A percentile compares a stretch with the other conserved stretches of the same genome.
Evolutionary conservation across 2,329 filamentous ascomycete genomes (phyloP).

Genomic region (Penicillium thymicola): DNA sequence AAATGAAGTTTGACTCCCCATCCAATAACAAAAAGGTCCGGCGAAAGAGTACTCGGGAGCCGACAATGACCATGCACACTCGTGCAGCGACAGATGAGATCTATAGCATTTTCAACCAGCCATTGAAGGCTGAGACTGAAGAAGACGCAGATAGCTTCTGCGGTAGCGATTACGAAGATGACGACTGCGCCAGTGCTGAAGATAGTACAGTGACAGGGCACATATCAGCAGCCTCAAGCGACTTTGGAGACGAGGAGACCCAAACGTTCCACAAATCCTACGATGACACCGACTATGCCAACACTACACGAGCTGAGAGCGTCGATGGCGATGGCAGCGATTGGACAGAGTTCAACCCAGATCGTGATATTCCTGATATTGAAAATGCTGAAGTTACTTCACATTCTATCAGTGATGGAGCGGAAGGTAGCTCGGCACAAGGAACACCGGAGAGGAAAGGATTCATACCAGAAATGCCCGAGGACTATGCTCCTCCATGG

Average conservation of each 20-base stretch:
- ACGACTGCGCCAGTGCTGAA: slow-evolving; percentile 77
- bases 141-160: slow-evolving; percentile 62
- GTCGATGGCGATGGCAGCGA: slow-evolving; percentile 57
- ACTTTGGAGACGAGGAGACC: slow-evolving; percentile 61
- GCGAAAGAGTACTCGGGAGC: slow-evolving; percentile 72
- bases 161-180: slow-evolving; percentile 62
- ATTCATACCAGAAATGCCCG: slow-evolving; percentile 67
- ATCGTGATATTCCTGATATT: slow-evolving; percentile 62
- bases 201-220: slow-evolving; percentile 80
- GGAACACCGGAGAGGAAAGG: slow-evolving; percentile 41
- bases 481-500: slow-evolving; percentile 78
- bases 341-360: slow-evolving; percentile 84
- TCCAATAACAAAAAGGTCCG: slow-evolving; percentile 76
- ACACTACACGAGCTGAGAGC: slow-evolving; percentile 51
- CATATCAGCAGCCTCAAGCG: slow-evolving; percentile 61
- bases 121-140: slow-evolving; percentile 55
- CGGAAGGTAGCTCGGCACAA: slow-evolving; percentile 30
- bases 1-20: slow-evolving; percentile 88
- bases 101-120: slow-evolving; percentile 94
- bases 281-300: slow-evolving; percentile 43
- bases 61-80: slow-evolving; percentile 98
- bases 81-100: slow-evolving; percentile 95
- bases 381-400: slow-evolving; percentile 19
- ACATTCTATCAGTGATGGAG: slow-evolving; percentile 25
- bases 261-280: slow-evolving; percentile 39